Conservation (phyloP, 805 yeast genomes). For the Cyberlindnera lachancei region DNA sequence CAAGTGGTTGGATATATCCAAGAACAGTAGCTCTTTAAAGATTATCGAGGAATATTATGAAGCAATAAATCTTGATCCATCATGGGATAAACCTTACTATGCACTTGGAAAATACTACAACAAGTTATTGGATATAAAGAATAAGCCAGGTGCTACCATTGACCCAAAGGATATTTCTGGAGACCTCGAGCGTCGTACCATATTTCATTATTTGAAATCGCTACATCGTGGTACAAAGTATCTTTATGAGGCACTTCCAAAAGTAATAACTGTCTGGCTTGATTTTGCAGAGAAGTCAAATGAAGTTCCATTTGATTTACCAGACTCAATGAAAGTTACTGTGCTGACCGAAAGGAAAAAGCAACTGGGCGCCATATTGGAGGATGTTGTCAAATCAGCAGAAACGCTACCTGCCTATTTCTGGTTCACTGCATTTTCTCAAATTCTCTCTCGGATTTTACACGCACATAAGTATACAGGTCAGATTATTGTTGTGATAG, state of each 20-base stretch:
- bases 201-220: constrained; percentile 50
- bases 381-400: constrained; percentile 37
- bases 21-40: constrained; percentile 69
- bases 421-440: constrained; percentile 85
- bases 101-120: constrained; percentile 73
- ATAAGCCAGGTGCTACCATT: constrained; percentile 12
- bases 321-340: constrained; percentile 9
- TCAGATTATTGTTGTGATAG: constrained; percentile 46
- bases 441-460: constrained; percentile 69
- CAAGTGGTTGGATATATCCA: constrained; percentile 81
- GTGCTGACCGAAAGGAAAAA: constrained; percentile 24
- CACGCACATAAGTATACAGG: constrained; percentile 54
- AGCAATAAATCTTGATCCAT: constrained; percentile 44
- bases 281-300: constrained; percentile 45
- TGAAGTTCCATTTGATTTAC: constrained; percentile 15
- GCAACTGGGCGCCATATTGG: constrained; percentile 39
- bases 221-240: constrained; percentile 56
- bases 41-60: constrained; percentile 62
- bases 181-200: constrained; percentile 45
- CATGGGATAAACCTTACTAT: constrained; percentile 77
- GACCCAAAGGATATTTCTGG: constrained; percentile 34
- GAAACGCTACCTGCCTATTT: constrained; percentile 42
- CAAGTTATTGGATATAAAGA: constrained; percentile 66
- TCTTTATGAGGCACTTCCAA: constrained; percentile 80
- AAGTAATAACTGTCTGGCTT: constrained; percentile 85